Conservation (phyloP, 306 rosid species). For the Lathyrus sativus region DNA sequence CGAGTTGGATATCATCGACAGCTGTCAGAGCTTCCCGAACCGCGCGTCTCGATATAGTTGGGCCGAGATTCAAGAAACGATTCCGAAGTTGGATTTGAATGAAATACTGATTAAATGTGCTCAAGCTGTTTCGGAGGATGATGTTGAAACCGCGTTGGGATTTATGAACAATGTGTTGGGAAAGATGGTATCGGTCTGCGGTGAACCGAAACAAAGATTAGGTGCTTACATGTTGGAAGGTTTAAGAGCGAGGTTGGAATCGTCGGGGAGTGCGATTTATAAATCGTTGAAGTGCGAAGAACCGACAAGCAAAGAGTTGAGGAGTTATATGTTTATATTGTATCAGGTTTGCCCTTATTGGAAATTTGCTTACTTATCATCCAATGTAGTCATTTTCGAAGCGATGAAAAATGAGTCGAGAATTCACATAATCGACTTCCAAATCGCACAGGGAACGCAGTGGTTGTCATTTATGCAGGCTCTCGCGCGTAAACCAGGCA, state of each 20-base stretch:
- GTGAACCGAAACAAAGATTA: slow-evolving; percentile 76
- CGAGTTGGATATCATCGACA: slow-evolving; percentile 62
- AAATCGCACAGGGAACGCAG: slow-evolving; percentile 90
- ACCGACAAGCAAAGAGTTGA: slow-evolving; percentile 73
- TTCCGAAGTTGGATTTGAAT: slow-evolving; percentile 57
- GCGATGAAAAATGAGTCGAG: slow-evolving; percentile 67
- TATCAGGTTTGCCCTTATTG: slow-evolving; percentile 76
- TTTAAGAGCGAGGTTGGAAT: slow-evolving; percentile 77
- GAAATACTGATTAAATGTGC: slow-evolving; percentile 65
- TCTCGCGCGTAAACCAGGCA: slow-evolving; percentile 61
- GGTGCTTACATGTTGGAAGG: slow-evolving; percentile 99
- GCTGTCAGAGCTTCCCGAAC: slow-evolving; percentile 50
- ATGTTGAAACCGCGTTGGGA: slow-evolving; percentile 47
- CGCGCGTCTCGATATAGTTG: slow-evolving; percentile 43
- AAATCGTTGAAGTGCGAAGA: slow-evolving; percentile 69
- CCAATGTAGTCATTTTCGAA: slow-evolving; percentile 67
- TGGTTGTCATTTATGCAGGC: slow-evolving; percentile 63
- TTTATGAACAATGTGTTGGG: slow-evolving; percentile 63
- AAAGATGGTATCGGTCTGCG: slow-evolving; percentile 80
- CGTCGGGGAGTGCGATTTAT: slow-evolving; percentile 84
- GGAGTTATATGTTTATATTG: slow-evolving; percentile 73
- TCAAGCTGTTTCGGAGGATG: slow-evolving; percentile 48
- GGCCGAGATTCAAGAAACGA: slow-evolving; percentile 48
- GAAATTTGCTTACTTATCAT: slow-evolving; percentile 70
- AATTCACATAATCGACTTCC: slow-evolving; percentile 92